Conservation (phyloP, 108 stramenopile species). For the Cyclostephanos tholiformis region DNA sequence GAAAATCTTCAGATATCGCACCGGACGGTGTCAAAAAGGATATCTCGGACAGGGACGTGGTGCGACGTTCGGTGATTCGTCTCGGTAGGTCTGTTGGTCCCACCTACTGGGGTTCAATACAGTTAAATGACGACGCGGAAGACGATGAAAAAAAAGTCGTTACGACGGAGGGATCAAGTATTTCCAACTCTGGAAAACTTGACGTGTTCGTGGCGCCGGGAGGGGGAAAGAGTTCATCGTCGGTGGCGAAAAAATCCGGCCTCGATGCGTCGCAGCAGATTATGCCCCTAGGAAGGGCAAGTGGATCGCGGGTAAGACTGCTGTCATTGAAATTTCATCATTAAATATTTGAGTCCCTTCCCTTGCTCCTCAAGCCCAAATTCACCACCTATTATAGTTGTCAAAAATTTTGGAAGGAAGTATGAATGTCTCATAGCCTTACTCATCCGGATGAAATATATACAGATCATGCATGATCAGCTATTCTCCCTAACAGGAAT, state of each 20-base stretch:
- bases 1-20: slow-evolving; percentile 5
- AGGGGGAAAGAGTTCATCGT: neutral
- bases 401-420: slow-evolving; percentile 52
- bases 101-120: slow-evolving; percentile 42
- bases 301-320: slow-evolving; percentile 72
- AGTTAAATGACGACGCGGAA: slow-evolving; percentile 1
- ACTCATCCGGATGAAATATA: neutral
- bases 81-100: slow-evolving; percentile 35
- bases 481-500: neutral
- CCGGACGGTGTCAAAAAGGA: slow-evolving; percentile 2
- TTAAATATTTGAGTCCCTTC: neutral
- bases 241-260: slow-evolving; percentile 11
- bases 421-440: slow-evolving; percentile 24
- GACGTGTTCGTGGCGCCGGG: neutral
- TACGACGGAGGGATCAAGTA: neutral
- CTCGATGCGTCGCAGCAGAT: slow-evolving; percentile 20
- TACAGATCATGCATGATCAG: neutral
- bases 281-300: slow-evolving; percentile 70
- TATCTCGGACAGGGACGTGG: slow-evolving; percentile 15
- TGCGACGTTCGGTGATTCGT: slow-evolving; percentile 37
- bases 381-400: neutral
- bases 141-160: neutral
- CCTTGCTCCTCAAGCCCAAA: neutral
- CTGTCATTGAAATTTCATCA: neutral
- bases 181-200: slow-evolving; percentile 14